Conservation (phyloP, 176 grass and related monocot genomes). For the Bromus sterilis region DNA sequence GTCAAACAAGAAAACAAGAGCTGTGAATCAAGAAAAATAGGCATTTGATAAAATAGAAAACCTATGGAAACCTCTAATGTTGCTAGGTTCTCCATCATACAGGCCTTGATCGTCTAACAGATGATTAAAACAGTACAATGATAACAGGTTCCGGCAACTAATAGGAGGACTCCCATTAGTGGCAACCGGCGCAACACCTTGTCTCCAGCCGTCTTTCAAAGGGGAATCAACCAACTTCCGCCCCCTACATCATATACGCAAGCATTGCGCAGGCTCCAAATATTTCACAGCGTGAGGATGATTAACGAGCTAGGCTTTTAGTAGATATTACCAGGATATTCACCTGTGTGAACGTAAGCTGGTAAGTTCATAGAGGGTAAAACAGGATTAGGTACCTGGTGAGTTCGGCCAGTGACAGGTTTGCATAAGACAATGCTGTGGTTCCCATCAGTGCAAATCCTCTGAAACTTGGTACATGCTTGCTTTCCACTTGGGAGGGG, state of each 20-base stretch:
- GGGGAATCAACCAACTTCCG: not conserved
- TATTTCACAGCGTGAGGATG: not conserved
- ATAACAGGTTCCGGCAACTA: not conserved
- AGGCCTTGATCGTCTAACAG: not conserved
- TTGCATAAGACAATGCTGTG: conserved; percentile 87
- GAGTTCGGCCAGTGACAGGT: conserved; percentile 90
- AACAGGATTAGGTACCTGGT: conserved; percentile 61
- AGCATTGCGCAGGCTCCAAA: not conserved
- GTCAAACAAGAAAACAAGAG: not conserved
- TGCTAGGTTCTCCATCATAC: not conserved
- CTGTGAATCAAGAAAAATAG: not conserved
- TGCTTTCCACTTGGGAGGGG: conserved; percentile 46
- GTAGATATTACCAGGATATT: not conserved
- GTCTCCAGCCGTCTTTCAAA: not conserved
- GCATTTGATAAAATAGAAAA: not conserved
- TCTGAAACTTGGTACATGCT: conserved; percentile 84
- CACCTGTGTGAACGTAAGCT: not conserved
- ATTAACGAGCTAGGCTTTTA: not conserved
- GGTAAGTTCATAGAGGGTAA: not conserved
- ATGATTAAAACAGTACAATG: not conserved
- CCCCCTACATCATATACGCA: not conserved
- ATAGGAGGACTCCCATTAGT: not conserved
- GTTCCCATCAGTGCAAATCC: conserved; percentile 57
- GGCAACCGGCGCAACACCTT: not conserved
- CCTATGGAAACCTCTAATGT: not conserved